phyloP scores from a whole-genome alignment of 2,329 filamentous ascomycete genomes.

The Escovopsis weberi region DNA sequence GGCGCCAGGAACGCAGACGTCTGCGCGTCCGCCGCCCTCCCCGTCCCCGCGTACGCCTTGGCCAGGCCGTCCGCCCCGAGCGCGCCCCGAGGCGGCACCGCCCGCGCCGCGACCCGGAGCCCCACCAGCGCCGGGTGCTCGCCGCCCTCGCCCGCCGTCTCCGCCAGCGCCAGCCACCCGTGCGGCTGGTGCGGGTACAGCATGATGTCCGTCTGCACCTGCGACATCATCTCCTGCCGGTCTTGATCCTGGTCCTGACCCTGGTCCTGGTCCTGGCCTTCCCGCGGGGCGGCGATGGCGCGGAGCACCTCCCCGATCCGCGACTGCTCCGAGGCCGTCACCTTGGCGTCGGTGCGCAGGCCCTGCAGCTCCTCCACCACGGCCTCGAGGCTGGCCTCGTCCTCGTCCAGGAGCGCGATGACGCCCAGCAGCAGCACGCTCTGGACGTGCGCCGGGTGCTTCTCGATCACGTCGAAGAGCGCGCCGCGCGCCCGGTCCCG shows the following conservation, averaged over 20 bases:
- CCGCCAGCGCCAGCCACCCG: slow-evolving; percentile 66
- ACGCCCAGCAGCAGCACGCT: slow-evolving; percentile 71
- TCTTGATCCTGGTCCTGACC: no score
- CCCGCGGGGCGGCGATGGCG: slow-evolving; percentile 51
- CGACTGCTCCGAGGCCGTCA: slow-evolving; percentile 48
- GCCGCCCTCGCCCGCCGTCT: slow-evolving; percentile 12
- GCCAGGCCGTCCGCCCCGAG: slow-evolving; percentile 58
- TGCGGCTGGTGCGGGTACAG: slow-evolving; percentile 64
- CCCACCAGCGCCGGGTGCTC: slow-evolving; percentile 59
- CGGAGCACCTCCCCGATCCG: slow-evolving; percentile 61
- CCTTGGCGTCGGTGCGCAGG: slow-evolving; percentile 52
- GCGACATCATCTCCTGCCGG: slow-evolving; percentile 38
- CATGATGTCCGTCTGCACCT: slow-evolving; percentile 66
- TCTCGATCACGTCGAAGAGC: slow-evolving; percentile 68
- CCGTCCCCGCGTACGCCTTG: slow-evolving; percentile 58
- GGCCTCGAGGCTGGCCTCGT: slow-evolving; percentile 65
- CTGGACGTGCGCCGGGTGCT: slow-evolving; percentile 58
- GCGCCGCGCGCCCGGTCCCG: slow-evolving; percentile 62
- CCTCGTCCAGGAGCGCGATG: slow-evolving; percentile 68
- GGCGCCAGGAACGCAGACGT: slow-evolving; percentile 67
- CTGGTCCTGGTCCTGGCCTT: slow-evolving; percentile 20
- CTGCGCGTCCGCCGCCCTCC: slow-evolving; percentile 58
- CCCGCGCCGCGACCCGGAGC: slow-evolving; percentile 59
- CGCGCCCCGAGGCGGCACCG: slow-evolving; percentile 56
- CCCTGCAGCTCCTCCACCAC: slow-evolving; percentile 63